Percentiles rank a stretch among this genome's conserved stretches.
Evolutionary conservation across 2,329 filamentous ascomycete genomes (phyloP).

Genomic region (Cercospora sp.): DNA sequence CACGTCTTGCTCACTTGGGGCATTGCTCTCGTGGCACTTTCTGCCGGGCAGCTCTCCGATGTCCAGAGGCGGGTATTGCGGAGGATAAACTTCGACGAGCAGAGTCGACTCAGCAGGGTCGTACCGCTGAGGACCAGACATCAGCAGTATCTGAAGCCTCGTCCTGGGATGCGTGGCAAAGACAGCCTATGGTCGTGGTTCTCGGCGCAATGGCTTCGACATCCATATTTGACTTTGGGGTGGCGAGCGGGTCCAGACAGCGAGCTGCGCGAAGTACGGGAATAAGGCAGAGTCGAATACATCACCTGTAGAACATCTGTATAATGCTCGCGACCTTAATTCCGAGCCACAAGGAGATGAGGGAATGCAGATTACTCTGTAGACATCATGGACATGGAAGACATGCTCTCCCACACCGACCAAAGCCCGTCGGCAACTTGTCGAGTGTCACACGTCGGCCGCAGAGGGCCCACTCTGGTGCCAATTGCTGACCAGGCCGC

Average conservation of each 20-base stretch:
- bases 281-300: constrained; percentile 1
- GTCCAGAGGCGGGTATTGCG: constrained; percentile 4
- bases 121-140: not conserved
- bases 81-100: not conserved
- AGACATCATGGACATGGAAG: constrained; percentile 6
- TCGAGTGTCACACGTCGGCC: not conserved
- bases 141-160: not conserved
- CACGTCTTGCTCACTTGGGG: not conserved
- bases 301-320: not conserved
- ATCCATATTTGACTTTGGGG: not conserved
- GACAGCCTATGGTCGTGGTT: not conserved
- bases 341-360: not conserved
- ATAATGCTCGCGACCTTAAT: not conserved
- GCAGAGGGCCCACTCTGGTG: not conserved
- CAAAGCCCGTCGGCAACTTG: not conserved
- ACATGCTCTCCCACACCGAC: not conserved
- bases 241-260: constrained; percentile 1
- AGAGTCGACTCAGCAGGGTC: not conserved
- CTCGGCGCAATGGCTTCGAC: constrained; percentile 6
- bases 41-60: not conserved
- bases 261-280: not conserved
- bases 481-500: constrained; percentile 3
- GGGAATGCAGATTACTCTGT: not conserved
- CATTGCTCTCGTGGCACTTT: not conserved
- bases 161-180: not conserved